Evolutionary conservation across 257 asterid species (phyloP).

Genomic region (Solanum tacnaense): DNA sequence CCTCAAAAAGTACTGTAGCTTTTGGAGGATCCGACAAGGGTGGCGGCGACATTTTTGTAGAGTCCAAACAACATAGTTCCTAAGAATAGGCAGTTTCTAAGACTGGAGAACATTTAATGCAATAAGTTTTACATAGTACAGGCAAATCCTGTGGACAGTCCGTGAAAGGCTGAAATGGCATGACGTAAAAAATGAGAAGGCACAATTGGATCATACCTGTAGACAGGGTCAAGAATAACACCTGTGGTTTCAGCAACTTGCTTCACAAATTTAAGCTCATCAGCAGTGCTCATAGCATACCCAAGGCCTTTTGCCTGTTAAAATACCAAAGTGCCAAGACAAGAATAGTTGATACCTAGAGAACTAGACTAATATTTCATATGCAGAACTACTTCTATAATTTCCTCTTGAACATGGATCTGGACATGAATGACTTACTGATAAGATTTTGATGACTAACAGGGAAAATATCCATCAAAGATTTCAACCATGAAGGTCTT

Average conservation of each 20-base stretch:
- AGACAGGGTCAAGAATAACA: slow-evolving; percentile 88
- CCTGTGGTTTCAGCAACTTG: slow-evolving; percentile 86
- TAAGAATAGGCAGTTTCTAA: not conserved
- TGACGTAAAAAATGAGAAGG: not conserved
- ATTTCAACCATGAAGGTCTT: not conserved
- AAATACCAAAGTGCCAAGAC: not conserved
- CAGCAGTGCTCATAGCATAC: slow-evolving; percentile 76
- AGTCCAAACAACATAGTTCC: not conserved
- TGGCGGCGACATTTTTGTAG: not conserved
- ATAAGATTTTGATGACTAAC: not conserved
- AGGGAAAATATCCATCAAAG: not conserved
- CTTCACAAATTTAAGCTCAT: slow-evolving; percentile 75
- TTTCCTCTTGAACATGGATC: not conserved
- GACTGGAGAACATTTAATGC: not conserved
- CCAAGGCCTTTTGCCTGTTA: slow-evolving; percentile 96
- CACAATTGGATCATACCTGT: slow-evolving; percentile 43
- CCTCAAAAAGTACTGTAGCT: not conserved
- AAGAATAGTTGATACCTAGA: not conserved
- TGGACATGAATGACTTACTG: not conserved
- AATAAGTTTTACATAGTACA: not conserved
- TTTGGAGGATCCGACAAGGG: not conserved
- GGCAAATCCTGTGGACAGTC: not conserved
- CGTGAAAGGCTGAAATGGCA: not conserved
- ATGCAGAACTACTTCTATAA: not conserved
- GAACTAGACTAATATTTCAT: not conserved